Percentiles rank a stretch among this genome's conserved stretches.
Evolutionary conservation across 2,329 filamentous ascomycete genomes (phyloP).

Genomic region (Aspergillus ibericus): DNA sequence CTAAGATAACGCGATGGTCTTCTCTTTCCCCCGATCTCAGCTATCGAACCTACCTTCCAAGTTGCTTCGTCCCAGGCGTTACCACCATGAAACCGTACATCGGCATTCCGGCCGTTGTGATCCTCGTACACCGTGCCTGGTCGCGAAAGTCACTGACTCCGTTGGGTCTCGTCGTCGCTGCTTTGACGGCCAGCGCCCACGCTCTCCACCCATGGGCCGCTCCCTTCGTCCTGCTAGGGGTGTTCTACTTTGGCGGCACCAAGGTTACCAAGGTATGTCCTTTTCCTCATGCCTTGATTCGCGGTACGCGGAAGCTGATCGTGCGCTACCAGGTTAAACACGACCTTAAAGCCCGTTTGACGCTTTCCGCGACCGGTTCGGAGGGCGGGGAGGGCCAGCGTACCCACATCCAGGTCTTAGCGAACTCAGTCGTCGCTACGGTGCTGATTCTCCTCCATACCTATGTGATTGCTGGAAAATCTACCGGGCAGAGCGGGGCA

Average conservation of each 20-base stretch:
- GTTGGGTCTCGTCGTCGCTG: slow-evolving; percentile 69
- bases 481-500: not conserved
- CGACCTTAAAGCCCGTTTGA: slow-evolving; percentile 77
- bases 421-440: slow-evolving; percentile 80
- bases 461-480: slow-evolving; percentile 37
- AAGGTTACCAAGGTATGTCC: slow-evolving; percentile 71
- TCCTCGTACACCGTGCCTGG: slow-evolving; percentile 67
- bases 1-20: not conserved
- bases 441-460: slow-evolving; percentile 58
- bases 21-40: not conserved
- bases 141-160: slow-evolving; percentile 76
- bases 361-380: slow-evolving; percentile 71
- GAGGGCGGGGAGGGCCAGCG: slow-evolving; percentile 76
- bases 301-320: not conserved
- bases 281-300: not conserved
- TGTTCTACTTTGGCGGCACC: slow-evolving; percentile 86
- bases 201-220: slow-evolving; percentile 90
- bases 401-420: slow-evolving; percentile 84
- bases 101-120: slow-evolving; percentile 50
- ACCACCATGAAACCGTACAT: slow-evolving; percentile 45
- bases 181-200: slow-evolving; percentile 73
- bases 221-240: slow-evolving; percentile 78
- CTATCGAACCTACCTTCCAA: not conserved
- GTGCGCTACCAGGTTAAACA: slow-evolving; percentile 70
- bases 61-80: not conserved